Evolutionary conservation across 805 yeast species (phyloP).

Genomic region (Wickerhamiella alocasiicola): DNA sequence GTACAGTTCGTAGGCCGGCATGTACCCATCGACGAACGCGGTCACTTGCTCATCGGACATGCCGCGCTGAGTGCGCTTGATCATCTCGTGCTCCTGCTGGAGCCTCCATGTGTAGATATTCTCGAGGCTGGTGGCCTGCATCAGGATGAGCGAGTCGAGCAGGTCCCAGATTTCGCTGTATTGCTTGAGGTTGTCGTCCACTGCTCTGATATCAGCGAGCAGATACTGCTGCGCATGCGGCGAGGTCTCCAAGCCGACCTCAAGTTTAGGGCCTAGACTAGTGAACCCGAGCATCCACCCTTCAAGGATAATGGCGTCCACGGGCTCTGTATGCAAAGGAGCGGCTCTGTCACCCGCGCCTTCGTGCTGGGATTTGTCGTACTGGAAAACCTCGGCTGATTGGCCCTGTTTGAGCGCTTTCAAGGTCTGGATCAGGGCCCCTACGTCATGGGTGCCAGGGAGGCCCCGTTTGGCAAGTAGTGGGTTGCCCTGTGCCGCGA

Average conservation of each 20-base stretch:
- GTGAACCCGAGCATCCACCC: slow-evolving; percentile 89
- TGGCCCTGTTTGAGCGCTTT: slow-evolving; percentile 23
- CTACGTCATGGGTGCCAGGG: slow-evolving; percentile 87
- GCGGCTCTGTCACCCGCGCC: slow-evolving; percentile 70
- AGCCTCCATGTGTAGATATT: slow-evolving; percentile 70
- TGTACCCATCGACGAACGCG: slow-evolving; percentile 65
- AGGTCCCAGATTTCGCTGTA: slow-evolving; percentile 45
- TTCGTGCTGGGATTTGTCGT: slow-evolving; percentile 57
- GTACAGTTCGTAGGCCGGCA: slow-evolving; percentile 73
- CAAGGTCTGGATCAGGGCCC: slow-evolving; percentile 31
- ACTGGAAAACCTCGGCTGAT: slow-evolving; percentile 41
- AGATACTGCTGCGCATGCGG: slow-evolving; percentile 22
- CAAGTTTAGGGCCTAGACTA: slow-evolving; percentile 29
- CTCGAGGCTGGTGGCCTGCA: slow-evolving; percentile 46
- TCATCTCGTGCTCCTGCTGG: slow-evolving; percentile 56
- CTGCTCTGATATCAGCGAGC: slow-evolving; percentile 24
- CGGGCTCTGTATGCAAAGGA: slow-evolving; percentile 12
- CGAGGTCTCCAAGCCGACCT: slow-evolving; percentile 15
- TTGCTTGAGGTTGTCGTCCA: slow-evolving; percentile 40
- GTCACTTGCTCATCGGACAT: slow-evolving; percentile 66
- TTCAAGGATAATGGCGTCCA: slow-evolving; percentile 59
- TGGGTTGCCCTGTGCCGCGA: slow-evolving; percentile 37
- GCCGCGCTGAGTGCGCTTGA: slow-evolving; percentile 46
- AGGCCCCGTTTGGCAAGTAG: slow-evolving; percentile 70
- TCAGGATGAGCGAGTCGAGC: slow-evolving; percentile 49